Evolutionary conservation across 2,329 filamentous ascomycete genomes (phyloP), one percentile per base, ranked within the genome.

Genomic region (Hirsutella minnesotensis): DNA sequence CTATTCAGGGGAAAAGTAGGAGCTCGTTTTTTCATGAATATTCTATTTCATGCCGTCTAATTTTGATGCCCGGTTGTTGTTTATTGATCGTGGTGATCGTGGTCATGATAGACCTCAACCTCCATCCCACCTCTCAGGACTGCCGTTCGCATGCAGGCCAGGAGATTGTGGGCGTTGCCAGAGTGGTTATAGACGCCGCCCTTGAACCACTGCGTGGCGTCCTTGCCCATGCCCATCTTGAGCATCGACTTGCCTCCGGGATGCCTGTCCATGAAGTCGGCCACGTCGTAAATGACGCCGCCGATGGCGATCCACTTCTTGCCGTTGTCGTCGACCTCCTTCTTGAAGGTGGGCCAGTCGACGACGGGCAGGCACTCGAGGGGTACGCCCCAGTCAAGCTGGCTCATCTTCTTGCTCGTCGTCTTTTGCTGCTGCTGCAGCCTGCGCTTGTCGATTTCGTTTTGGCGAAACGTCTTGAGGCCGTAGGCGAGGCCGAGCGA

Each of bases 351-450:
- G 48, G 92, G 86, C 83, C 86, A 92, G 63, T 82, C 77, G 63
- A 92, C 75, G 50, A 92, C 86, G 40, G 86, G 86, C 9, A 94
- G 76, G 66, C 87, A 81, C 64, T 92, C 86, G 27, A 94, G 76
- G 47, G 86, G 86, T 51, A 81, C 76, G 62, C 86, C 86, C 86
- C 86, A 94, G 70, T 92, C 84, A 46, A 94, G 82, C 48, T 70
- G 77, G 52, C 82, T 65, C 57, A 86, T 85, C 76, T 86, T 84
- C 69, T 88, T 83, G 64, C 92, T 86, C 47, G 92, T 79, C 75
- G 92, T 90, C 83, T 92, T 92, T 73, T 92, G 86, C 50, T 81
- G 67, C 68, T 92, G 86, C 70, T 94, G 86, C 27, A 92, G 73
- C 57, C 86, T 83, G 51, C 86, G 86, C 76, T 92, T 92, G 66